phyloP scores from a whole-genome alignment of 2,329 filamentous ascomycete genomes.

The Ceratocystis cacaofunesta region DNA sequence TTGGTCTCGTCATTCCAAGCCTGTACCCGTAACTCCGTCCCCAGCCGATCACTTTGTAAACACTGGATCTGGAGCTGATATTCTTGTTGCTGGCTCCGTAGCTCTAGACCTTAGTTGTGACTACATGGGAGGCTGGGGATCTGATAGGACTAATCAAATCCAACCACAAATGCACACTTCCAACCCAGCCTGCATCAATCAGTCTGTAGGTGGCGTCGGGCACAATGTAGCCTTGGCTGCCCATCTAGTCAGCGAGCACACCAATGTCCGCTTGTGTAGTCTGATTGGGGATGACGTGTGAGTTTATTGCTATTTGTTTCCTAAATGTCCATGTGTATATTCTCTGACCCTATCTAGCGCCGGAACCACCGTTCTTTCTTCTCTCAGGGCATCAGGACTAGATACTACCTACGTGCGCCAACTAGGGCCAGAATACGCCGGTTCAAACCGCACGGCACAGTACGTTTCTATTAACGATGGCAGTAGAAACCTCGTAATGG shows the following conservation, averaged over 20 bases:
- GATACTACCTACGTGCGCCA: constrained; percentile 47
- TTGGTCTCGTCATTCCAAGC: not conserved
- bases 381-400: constrained; percentile 50
- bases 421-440: constrained; percentile 33
- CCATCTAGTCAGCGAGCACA: constrained; percentile 46
- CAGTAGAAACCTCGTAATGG: constrained; percentile 70
- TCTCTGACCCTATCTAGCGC: constrained; percentile 33
- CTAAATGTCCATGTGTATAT: not conserved
- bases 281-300: constrained; percentile 65
- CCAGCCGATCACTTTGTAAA: constrained; percentile 19
- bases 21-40: constrained; percentile 17
- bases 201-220: constrained; percentile 80
- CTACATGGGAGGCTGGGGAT: constrained; percentile 29
- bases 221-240: constrained; percentile 82
- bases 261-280: constrained; percentile 59
- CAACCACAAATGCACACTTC: constrained; percentile 57
- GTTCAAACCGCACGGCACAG: constrained; percentile 60
- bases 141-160: constrained; percentile 20
- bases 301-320: constrained; percentile 21
- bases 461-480: constrained; percentile 82
- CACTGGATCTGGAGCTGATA: constrained; percentile 31
- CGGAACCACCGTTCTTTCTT: constrained; percentile 56
- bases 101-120: constrained; percentile 82
- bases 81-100: constrained; percentile 83
- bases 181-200: constrained; percentile 66